phyloP scores from a whole-genome alignment of 2,329 filamentous ascomycete genomes.

The Whalleya microplaca region DNA sequence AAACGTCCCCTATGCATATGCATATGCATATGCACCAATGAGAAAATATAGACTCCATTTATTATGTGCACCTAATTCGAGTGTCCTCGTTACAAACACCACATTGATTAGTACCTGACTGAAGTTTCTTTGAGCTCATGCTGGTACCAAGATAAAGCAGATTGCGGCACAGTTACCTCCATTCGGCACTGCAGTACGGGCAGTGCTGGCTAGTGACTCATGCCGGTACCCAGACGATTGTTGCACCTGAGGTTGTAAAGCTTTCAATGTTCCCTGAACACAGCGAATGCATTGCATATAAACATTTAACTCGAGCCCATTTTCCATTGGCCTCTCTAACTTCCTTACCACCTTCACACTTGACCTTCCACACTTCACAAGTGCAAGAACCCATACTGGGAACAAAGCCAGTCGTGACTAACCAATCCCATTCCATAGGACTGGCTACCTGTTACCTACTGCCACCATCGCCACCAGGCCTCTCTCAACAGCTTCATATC shows the following conservation, averaged over 20 bases:
- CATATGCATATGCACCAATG: no score
- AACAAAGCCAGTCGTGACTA: background rate
- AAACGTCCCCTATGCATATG: no score
- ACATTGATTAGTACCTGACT: no score
- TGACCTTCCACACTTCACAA: no score
- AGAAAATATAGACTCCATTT: no score
- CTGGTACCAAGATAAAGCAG: background rate
- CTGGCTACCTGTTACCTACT: background rate
- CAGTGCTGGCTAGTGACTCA: conserved; percentile 27
- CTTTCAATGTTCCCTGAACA: no score
- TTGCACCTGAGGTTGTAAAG: background rate
- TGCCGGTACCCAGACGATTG: conserved; percentile 15
- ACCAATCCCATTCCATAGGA: background rate
- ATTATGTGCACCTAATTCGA: background rate
- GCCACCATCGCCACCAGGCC: background rate
- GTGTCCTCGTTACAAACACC: no score
- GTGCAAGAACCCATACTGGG: background rate
- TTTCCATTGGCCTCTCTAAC: no score
- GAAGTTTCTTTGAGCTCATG: no score
- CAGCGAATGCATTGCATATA: no score
- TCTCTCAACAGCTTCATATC: background rate
- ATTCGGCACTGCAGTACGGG: no score
- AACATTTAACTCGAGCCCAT: background rate
- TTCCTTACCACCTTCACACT: no score
- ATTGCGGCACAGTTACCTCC: background rate